Base-by-base conservation (phyloP, 371 early-diverging fungal genomes). In the Mortierella polycephala region DNA sequence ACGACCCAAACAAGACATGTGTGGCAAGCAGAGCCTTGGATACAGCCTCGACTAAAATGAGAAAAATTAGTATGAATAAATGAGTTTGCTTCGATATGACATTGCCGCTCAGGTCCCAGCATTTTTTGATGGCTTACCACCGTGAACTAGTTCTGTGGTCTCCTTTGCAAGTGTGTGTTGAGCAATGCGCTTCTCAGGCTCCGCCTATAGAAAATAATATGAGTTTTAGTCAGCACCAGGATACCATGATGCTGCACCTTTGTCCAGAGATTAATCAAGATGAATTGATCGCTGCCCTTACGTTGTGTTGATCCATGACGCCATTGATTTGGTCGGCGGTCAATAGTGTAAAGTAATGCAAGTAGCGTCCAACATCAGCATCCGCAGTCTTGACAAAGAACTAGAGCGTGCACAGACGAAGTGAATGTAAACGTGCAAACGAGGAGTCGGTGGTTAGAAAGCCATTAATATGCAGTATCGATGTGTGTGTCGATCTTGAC, bases 61-160 rank as follows among this genome's bases (percentile, higher is more conserved):
- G 51, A 49, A 30, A 30, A 30, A 2, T 30, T 4, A 30, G 30
- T 4, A 30, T 30, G 30, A 30, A 30, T 30, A 30, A 30, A 30
- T 30, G 30, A 30, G 30, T 30, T 30, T 30, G 30, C 30, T 30
- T 30, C 30, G 30, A 30, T 30, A 4, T 30, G 30, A 30, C 30
- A 30, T 30, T 30, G 30, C 2, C 30, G 30, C 30, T 30, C 30
- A 30, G 30, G 30, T 30, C 30, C 30, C 30, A 30, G 30, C 4
- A 13, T 30, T 9, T 30, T 45, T 14, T 18, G 42, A 30, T 11
- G 6, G 57, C 68, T 82, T 85, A 89, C 90, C 81, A 59, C 98
- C 98, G 79, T 97, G 98, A 6, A 96, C 92, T 20, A 97, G 85
- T 67, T 94, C 94, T 6, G 96, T 96, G 13, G 93, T 92, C 80